Evolutionary conservation across 73 alveolate genomes (phyloP).

Genomic region (Breviolum minutum): DNA sequence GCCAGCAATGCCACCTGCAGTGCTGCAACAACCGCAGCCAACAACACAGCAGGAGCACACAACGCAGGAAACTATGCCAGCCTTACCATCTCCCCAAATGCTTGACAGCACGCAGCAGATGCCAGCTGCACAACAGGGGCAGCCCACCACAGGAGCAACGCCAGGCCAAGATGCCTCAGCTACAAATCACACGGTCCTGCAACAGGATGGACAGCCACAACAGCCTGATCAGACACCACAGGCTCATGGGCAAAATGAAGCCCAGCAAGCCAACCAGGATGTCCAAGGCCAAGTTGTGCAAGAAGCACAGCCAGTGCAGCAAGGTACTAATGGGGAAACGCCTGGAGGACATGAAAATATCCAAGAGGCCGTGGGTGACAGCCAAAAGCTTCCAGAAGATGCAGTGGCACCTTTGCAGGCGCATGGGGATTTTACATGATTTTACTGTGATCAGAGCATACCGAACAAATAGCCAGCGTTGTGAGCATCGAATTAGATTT

Average conservation of each 20-base stretch:
- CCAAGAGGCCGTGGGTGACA: not conserved
- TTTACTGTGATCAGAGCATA: no score
- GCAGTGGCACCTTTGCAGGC: slow-evolving; percentile 24
- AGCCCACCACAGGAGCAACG: not conserved
- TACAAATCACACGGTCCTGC: not conserved
- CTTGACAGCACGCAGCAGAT: not conserved
- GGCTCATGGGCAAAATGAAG: not conserved
- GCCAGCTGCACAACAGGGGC: not conserved
- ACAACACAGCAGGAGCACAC: not conserved
- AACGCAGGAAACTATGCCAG: not conserved
- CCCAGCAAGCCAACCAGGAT: not conserved
- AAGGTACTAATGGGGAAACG: not conserved
- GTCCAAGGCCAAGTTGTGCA: not conserved
- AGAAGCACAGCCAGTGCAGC: not conserved
- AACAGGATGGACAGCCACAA: not conserved
- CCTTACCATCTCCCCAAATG: not conserved
- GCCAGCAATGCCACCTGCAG: not conserved
- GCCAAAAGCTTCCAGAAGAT: slow-evolving; percentile 16
- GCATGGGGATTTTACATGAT: no score
- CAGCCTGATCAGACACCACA: not conserved
- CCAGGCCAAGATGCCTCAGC: not conserved
- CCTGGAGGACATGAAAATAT: not conserved
- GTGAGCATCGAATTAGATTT: no score
- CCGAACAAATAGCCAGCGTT: no score
- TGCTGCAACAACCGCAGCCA: not conserved